Evolutionary conservation across 1,284 basidiomycete genomes (phyloP).

Genomic region (Marasmius tenuissimus): DNA sequence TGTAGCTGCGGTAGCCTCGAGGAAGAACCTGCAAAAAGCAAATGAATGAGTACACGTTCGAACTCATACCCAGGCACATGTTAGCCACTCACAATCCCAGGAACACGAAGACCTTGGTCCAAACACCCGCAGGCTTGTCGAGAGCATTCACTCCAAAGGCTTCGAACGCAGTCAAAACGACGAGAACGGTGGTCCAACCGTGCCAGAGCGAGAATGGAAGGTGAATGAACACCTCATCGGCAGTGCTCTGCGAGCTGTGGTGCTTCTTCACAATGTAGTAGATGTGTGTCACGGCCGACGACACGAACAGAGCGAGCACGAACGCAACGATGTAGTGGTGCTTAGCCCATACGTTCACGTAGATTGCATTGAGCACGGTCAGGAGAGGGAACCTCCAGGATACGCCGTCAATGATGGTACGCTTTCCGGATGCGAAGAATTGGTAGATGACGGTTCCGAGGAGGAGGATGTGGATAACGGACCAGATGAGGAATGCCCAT

Average conservation of each 20-base stretch:
- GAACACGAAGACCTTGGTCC: conserved; percentile 95
- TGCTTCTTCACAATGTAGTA: conserved; percentile 92
- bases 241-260: conserved; percentile 61
- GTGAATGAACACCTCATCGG: conserved; percentile 81
- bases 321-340: conserved; percentile 81
- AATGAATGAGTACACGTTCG: not conserved
- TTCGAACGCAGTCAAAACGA: conserved; percentile 86
- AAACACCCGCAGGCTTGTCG: conserved; percentile 70
- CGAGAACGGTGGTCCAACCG: conserved; percentile 92
- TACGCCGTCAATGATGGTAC: conserved; percentile 81
- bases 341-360: conserved; percentile 77
- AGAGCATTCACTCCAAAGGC: conserved; percentile 85
- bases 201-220: conserved; percentile 93
- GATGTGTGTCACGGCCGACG: conserved; percentile 82
- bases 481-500: conserved; percentile 87
- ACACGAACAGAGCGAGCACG: conserved; percentile 83
- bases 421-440: conserved; percentile 81
- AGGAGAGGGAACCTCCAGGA: conserved; percentile 89
- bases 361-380: conserved; percentile 81
- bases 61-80: not conserved
- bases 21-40: conserved; percentile 70
- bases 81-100: conserved; percentile 61
- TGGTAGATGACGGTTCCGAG: conserved; percentile 90
- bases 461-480: conserved; percentile 83
- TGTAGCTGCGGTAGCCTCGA: conserved; percentile 88